Percentiles rank a stretch among this genome's conserved stretches.
These are phyloP conservation scores for Lepiota venenata DNA, from an alignment of 768 basidiomycete species.

Conservation along the genomic window DNA sequence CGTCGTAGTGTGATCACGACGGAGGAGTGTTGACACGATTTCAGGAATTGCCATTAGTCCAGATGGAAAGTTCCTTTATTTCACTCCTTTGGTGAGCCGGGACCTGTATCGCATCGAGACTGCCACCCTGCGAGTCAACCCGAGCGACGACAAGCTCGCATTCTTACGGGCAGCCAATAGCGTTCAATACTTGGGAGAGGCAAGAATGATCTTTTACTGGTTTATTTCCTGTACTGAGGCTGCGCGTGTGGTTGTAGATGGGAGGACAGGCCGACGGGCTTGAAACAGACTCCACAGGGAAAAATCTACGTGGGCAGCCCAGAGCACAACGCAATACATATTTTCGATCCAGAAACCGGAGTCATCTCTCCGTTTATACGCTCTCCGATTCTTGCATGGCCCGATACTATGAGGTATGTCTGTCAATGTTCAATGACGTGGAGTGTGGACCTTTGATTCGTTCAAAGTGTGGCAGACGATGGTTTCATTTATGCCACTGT, in stretches of 20 bases:
- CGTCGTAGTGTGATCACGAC: no score
- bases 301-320: conserved; percentile 16
- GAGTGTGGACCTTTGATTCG: no score
- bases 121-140: conserved; percentile 10
- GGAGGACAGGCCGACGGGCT: conserved; percentile 17
- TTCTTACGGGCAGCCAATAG: conserved; percentile 12
- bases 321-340: conserved; percentile 16
- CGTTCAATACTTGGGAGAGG: conserved; percentile 16
- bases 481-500: conserved; percentile 14
- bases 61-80: conserved; percentile 13
- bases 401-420: conserved; percentile 14
- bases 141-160: conserved; percentile 10
- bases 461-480: conserved; percentile 14
- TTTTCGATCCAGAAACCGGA: conserved; percentile 14
- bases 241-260: conserved; percentile 1
- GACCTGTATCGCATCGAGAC: conserved; percentile 15
- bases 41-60: conserved; percentile 14
- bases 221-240: neutral
- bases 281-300: conserved; percentile 14
- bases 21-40: neutral
- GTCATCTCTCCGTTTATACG: conserved; percentile 14
- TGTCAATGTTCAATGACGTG: no score
- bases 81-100: conserved; percentile 13
- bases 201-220: neutral
- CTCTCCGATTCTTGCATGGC: conserved; percentile 16